Percentiles rank a stretch among this genome's conserved stretches.
phyloP scores from a whole-genome alignment of 1,139 yeast species.

The Pichia sp. region DNA sequence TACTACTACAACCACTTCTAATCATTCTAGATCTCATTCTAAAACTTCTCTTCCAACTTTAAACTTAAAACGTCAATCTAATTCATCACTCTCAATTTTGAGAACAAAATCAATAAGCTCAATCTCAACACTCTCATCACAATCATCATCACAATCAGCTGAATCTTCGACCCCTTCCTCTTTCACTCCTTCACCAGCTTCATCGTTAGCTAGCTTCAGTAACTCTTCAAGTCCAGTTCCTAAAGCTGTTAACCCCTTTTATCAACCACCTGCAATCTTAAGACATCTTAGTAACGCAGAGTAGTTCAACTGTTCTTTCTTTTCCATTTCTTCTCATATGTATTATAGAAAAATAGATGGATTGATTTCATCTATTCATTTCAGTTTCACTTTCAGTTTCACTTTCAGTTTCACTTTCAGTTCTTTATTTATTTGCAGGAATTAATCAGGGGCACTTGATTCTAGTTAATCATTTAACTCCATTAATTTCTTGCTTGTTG shows the following conservation, averaged over 20 bases:
- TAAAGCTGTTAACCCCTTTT: conserved; percentile 21
- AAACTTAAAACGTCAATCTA: background rate
- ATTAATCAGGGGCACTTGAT: too few species aligned
- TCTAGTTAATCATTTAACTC: too few species aligned
- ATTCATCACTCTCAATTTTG: too few species aligned
- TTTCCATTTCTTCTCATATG: background rate
- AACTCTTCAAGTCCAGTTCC: conserved; percentile 4
- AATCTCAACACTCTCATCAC: background rate
- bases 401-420: too few species aligned
- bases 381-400: background rate
- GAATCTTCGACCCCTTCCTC: background rate
- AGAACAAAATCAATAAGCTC: background rate
- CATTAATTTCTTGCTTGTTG: too few species aligned
- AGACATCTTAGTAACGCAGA: conserved; percentile 13
- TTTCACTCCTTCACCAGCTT: background rate
- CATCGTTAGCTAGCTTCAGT: background rate
- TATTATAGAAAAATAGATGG: too few species aligned
- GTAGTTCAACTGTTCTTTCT: background rate
- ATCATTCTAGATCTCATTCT: conserved; percentile 5
- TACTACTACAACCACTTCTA: background rate
- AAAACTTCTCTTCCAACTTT: background rate
- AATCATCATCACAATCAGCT: background rate
- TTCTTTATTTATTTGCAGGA: too few species aligned
- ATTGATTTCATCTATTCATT: background rate
- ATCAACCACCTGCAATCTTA: conserved; percentile 22